Conservation (phyloP, 345 rosid genomes). For the Salix caprea region DNA sequence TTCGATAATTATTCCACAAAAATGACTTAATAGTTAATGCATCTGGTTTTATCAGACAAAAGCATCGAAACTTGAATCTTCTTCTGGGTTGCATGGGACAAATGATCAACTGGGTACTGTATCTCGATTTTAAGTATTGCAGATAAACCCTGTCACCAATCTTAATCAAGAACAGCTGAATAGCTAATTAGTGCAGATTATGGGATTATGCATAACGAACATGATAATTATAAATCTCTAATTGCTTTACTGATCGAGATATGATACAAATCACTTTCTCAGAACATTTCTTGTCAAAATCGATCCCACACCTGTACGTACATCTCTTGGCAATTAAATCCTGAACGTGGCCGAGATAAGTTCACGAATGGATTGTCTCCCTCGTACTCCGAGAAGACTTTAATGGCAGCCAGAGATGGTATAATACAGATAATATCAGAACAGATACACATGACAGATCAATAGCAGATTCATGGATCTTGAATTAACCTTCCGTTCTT, state of each 20-base stretch:
- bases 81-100: background rate
- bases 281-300: background rate
- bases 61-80: background rate
- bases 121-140: background rate
- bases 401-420: conserved; percentile 15
- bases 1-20: background rate
- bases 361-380: conserved; percentile 49
- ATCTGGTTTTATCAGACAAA: background rate
- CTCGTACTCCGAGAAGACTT: conserved; percentile 31
- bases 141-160: background rate
- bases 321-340: conserved; percentile 4
- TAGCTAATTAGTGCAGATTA: background rate
- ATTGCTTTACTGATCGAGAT: too few species aligned
- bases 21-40: background rate
- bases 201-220: background rate
- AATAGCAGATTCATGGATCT: background rate
- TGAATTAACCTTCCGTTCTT: background rate
- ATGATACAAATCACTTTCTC: background rate
- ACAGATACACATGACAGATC: background rate
- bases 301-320: background rate
- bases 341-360: conserved; percentile 22
- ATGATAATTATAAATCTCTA: background rate
- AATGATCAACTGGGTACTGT: background rate
- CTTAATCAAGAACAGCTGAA: background rate
- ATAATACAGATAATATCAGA: background rate